Percentiles rank a stretch among this genome's conserved stretches.
phyloP scores from a whole-genome alignment of 2,329 filamentous ascomycete genomes.

The Rutstroemia sp. region DNA sequence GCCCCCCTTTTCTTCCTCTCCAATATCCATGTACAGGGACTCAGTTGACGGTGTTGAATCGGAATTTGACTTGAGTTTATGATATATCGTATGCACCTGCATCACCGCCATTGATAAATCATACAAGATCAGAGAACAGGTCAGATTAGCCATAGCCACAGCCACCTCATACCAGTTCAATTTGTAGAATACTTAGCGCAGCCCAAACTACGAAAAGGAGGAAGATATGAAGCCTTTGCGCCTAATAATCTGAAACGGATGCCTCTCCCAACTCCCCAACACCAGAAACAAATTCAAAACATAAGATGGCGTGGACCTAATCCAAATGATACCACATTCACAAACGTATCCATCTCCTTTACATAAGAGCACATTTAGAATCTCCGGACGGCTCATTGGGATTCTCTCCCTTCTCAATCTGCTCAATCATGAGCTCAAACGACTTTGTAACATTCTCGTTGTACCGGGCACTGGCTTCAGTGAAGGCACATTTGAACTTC shows the following conservation, averaged over 20 bases:
- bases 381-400: conserved; percentile 75
- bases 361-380: conserved; percentile 85
- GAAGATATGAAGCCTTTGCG: neutral
- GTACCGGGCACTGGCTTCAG: conserved; percentile 87
- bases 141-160: neutral
- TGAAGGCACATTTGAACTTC: conserved; percentile 87
- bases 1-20: neutral
- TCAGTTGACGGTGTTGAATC: too few relatives aligned
- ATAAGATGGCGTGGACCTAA: conserved; percentile 1
- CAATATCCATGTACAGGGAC: too few relatives aligned
- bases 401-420: conserved; percentile 93
- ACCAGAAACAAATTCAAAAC: conserved; percentile 3
- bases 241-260: conserved; percentile 2
- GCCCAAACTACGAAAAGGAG: neutral
- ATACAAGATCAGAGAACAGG: neutral
- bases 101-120: neutral
- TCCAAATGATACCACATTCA: conserved; percentile 3
- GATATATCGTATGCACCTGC: neutral
- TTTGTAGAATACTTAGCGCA: neutral
- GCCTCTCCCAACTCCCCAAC: conserved; percentile 8
- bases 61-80: too few relatives aligned
- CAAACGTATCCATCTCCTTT: conserved; percentile 18
- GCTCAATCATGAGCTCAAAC: conserved; percentile 88
- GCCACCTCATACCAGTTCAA: neutral
- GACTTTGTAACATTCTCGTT: conserved; percentile 90